These are phyloP conservation scores for Psidium friedrichsthalianum DNA, from an alignment of 345 rosid species.

Conservation along the genomic window DNA sequence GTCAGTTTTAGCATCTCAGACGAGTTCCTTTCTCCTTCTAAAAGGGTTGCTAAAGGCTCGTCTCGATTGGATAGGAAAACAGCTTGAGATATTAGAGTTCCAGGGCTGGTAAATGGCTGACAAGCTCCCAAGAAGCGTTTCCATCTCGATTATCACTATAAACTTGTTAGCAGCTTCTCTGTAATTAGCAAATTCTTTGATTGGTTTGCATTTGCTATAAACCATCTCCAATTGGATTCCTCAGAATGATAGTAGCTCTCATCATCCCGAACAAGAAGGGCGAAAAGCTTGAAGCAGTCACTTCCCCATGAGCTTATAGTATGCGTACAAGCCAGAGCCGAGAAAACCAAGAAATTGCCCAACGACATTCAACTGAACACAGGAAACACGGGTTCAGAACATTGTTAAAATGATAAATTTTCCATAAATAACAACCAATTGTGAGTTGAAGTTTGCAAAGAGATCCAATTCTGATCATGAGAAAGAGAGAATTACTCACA, in stretches of 20 bases:
- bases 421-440: neutral
- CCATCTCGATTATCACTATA: neutral
- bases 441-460: neutral
- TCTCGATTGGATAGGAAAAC: neutral
- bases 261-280: neutral
- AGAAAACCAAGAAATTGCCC: slow-evolving; percentile 87
- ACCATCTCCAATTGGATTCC: neutral
- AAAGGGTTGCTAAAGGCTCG: neutral
- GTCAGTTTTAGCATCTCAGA: neutral
- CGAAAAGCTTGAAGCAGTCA: slow-evolving; percentile 9
- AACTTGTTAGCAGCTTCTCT: neutral
- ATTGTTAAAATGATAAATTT: neutral
- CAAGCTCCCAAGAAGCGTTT: neutral
- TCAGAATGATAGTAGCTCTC: neutral
- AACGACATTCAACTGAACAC: slow-evolving; percentile 65
- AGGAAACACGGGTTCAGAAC: neutral
- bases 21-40: neutral
- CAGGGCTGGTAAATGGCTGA: neutral
- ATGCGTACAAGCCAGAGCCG: slow-evolving; percentile 92
- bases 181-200: neutral
- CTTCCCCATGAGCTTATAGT: slow-evolving; percentile 62
- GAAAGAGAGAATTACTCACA: slow-evolving; percentile 27
- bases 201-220: neutral
- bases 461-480: neutral
- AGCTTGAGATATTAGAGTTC: neutral